A percentile compares a stretch with the other conserved stretches of the same genome.
Conservation (phyloP, 2,329 filamentous ascomycete genomes). For the Xylaria sp. region DNA sequence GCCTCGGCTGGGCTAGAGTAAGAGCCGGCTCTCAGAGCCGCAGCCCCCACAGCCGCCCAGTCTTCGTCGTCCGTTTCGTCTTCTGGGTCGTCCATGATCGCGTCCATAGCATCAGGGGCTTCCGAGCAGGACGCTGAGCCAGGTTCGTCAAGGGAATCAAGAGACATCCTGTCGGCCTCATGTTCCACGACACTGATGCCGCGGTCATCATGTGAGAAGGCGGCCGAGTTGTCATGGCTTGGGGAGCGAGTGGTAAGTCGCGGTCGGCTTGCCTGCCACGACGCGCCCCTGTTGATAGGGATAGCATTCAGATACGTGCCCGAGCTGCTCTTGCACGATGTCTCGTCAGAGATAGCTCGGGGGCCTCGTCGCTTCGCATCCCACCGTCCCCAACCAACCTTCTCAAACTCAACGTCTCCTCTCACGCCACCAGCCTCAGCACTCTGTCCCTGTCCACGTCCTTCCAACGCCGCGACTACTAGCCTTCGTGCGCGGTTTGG, state of each 20-base stretch:
- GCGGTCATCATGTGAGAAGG: slow-evolving; percentile 69
- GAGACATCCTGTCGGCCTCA: slow-evolving; percentile 93
- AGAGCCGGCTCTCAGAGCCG: slow-evolving; percentile 67
- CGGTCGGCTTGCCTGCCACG: slow-evolving; percentile 42
- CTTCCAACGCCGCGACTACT: slow-evolving; percentile 88
- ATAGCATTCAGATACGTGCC: slow-evolving; percentile 47
- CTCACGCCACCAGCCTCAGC: slow-evolving; percentile 55
- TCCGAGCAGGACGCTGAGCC: slow-evolving; percentile 71
- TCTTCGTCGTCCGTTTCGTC: slow-evolving; percentile 94
- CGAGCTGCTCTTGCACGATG: slow-evolving; percentile 38
- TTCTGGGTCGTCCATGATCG: slow-evolving; percentile 65
- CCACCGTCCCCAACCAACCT: slow-evolving; percentile 97
- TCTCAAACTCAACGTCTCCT: slow-evolving; percentile 79
- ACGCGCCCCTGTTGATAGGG: slow-evolving; percentile 46
- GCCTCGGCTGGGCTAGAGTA: slow-evolving; percentile 53
- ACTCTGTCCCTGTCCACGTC: slow-evolving; percentile 54
- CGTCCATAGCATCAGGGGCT: slow-evolving; percentile 57
- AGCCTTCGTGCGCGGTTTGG: slow-evolving; percentile 85
- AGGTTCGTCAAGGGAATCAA: slow-evolving; percentile 62
- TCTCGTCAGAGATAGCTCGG: slow-evolving; percentile 36
- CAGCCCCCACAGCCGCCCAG: slow-evolving; percentile 85
- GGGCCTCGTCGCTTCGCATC: slow-evolving; percentile 73
- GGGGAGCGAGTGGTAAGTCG: slow-evolving; percentile 48
- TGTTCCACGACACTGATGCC: slow-evolving; percentile 68
- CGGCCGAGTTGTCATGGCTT: slow-evolving; percentile 65